phyloP scores from a whole-genome alignment of 495 filamentous ascomycete genomes.

The Collariella sp. region DNA sequence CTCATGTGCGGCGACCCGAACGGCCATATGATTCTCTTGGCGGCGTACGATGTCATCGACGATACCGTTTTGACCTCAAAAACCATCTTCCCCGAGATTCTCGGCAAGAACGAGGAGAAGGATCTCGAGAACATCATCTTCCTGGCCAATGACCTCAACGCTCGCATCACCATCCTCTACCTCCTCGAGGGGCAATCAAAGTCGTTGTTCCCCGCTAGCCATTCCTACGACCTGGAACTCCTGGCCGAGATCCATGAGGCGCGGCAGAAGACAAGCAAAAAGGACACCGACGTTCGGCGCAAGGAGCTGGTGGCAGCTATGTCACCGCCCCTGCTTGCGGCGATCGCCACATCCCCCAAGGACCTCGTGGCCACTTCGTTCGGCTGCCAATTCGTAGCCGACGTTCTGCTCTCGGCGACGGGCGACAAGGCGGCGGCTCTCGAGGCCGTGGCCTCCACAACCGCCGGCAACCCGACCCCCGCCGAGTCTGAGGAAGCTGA shows the following conservation, averaged over 20 bases:
- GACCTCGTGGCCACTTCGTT: slow-evolving; percentile 64
- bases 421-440: slow-evolving; percentile 66
- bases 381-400: slow-evolving; percentile 76
- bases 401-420: slow-evolving; percentile 67
- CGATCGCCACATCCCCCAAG: slow-evolving; percentile 58
- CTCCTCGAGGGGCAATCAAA: slow-evolving; percentile 65
- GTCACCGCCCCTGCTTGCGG: slow-evolving; percentile 57
- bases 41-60: slow-evolving; percentile 84
- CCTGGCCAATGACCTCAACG: slow-evolving; percentile 58
- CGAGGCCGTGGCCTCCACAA: slow-evolving; percentile 60
- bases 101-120: slow-evolving; percentile 55
- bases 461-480: slow-evolving; percentile 51
- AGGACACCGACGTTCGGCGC: slow-evolving; percentile 66
- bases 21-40: slow-evolving; percentile 71
- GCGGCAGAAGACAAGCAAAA: slow-evolving; percentile 78
- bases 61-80: slow-evolving; percentile 86
- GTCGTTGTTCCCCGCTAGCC: slow-evolving; percentile 54
- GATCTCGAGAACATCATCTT: slow-evolving; percentile 54
- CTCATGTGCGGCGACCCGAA: slow-evolving; percentile 69
- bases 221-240: slow-evolving; percentile 52
- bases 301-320: slow-evolving; percentile 65
- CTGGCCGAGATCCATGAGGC: slow-evolving; percentile 67
- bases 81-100: slow-evolving; percentile 70
- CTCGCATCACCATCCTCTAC: slow-evolving; percentile 73
- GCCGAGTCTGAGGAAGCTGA: slow-evolving; percentile 33